Base-by-base conservation (phyloP, 495 filamentous ascomycete species). In the Xanthoparmelia taractica region DNA sequence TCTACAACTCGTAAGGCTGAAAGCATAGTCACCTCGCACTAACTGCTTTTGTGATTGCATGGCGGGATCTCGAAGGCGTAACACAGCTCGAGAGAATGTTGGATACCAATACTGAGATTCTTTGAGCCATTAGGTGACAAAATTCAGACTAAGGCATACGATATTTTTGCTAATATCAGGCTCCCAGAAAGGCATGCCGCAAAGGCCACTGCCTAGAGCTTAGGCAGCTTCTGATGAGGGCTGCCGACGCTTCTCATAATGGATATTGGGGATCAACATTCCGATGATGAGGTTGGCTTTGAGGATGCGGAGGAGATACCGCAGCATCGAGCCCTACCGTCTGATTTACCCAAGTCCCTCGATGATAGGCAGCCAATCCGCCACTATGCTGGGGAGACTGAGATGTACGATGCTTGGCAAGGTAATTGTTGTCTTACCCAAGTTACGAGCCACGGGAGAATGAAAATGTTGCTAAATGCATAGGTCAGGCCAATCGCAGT, bases 351-450 rank as follows among this genome's bases (percentile, higher is more conserved):
- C 8, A 91, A 85, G 67, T 93, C 92, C 54, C 80, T 98, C 63
- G 88, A 97, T 69, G 95, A 97, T 76, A 82, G 93, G 59, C 84
- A 86, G 72, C 84, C 80, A 61, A 80, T 88, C 33, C 82, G 81
- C 11, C 72, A 74, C 8, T 78, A 79, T 60, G 78, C 75, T 40
- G 77, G 74, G 55, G 93, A 97, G 78, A 96, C 91, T 31, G 92
- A 97, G 81, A 89, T 96, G 78, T 97, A 97, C 73, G 94, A 98
- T 82, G 95, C 90, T 63, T 98, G 94, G 94, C 91, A 96, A 87
- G 93, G 93, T 96, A 73, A 38, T 34, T 8, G 64, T 43, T 33
- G 31, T n/a, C 25, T 25, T 7, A 18, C n/a, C n/a, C 6, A 20
- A 55, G 27, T 52, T 27, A 56, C 29, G 29, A 43, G 11, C 55